Percentiles rank a stretch among this genome's conserved stretches.
Evolutionary conservation across 148 eudicot species (phyloP).

Genomic region (Tetragonia tetragonoides): DNA sequence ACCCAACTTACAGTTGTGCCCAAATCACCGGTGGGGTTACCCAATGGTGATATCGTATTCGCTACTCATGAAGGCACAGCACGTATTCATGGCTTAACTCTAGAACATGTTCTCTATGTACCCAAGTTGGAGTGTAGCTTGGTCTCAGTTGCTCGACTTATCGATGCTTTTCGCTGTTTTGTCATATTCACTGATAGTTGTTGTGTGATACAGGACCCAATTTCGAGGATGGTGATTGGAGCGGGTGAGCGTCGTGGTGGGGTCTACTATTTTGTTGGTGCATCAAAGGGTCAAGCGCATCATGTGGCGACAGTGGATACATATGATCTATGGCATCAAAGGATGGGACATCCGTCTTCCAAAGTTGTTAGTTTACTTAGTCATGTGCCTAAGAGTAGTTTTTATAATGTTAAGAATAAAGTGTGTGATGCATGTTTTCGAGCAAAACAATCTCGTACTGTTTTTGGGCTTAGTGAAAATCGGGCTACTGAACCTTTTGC

Average conservation of each 20-base stretch:
- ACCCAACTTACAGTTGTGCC: not conserved
- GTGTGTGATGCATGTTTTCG: not conserved
- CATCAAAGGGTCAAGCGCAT: not conserved
- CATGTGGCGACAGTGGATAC: not conserved
- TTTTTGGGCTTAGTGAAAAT: not conserved
- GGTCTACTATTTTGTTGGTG: not conserved
- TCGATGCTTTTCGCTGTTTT: not conserved
- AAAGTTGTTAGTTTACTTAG: not conserved
- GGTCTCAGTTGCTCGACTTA: not conserved
- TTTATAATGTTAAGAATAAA: not conserved
- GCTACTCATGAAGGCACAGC: not conserved
- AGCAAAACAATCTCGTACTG: not conserved
- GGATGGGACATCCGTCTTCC: not conserved
- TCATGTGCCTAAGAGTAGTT: not conserved
- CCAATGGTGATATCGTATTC: not conserved
- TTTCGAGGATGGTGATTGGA: not conserved
- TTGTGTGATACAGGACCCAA: not conserved
- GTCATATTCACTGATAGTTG: not conserved
- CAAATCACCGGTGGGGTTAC: not conserved
- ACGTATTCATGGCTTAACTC: not conserved
- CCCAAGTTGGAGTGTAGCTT: not conserved
- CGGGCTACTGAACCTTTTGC: not conserved
- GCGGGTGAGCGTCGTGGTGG: not conserved
- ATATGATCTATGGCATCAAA: not conserved
- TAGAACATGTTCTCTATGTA: not conserved